Evolutionary conservation across 176 grass and related monocot genomes (phyloP), one percentile per base, ranked within the genome.

Genomic region (Guadua angustifolia): DNA sequence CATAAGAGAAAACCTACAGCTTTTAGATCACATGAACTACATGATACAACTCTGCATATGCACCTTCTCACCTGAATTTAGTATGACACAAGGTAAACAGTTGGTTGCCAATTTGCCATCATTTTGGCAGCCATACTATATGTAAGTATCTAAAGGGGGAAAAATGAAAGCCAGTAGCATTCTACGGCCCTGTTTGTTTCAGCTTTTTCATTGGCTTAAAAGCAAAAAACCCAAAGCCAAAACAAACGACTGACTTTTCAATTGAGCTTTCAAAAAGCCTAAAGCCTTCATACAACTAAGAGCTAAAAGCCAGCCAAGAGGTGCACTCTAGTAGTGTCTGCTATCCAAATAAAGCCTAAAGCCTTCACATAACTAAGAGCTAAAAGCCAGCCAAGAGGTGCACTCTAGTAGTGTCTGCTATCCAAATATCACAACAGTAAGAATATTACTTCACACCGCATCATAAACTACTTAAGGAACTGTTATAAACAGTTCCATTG

Each of bases 11-110:
- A 79, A 81, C 18, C n/a, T 71, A 33, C 39, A 39, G 63, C 36
- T 69, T 82, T 88, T 58, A 73, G 39, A 83, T 49, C 58, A 56
- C 17, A 75, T 26, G 4, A 21, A 49, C 66, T 63, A 82, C 38
- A 45, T 17, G 33, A 60, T 62, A 17, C n/a, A 84, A 33, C n/a
- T 42, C 26, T 22, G 71, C 18, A 47, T 45, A 69, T 9, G 40
- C 78, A 66, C 19, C 17, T 26, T 63, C 4, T 35, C 25, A 76
- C 56, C 9, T 50, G 80, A 65, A 21, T 68, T 80, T n/a, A 58
- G 63, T 33, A 79, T 15, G 17, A 29, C 29, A 29, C 29, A 29
- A 66, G 43, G 29, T 26, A 40, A 58, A 73, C 9, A 17, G 53
- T 22, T 68, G 11, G 18, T 14, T 40, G 33, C 18, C 36, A 84